Evolutionary conservation across 202 grass and related monocot species (phyloP).

Genomic region (Schoenoplectus tabernaemontani): DNA sequence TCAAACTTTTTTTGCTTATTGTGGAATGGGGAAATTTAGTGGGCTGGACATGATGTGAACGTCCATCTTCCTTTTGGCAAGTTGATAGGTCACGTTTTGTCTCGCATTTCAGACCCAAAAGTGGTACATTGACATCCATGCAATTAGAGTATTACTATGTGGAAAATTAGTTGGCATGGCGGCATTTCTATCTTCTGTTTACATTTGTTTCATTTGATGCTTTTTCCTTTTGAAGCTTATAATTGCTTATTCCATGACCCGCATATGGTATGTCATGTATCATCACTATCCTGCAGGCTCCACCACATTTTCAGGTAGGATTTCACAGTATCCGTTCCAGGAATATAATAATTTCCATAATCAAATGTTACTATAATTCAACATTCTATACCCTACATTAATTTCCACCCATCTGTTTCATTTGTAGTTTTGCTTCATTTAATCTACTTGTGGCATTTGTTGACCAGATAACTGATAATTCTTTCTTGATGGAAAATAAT

Average conservation of each 20-base stretch:
- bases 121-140: neutral
- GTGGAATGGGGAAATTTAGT: constrained; percentile 10
- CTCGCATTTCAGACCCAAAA: neutral
- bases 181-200: neutral
- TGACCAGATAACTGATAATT: neutral
- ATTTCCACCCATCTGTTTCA: neutral
- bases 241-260: constrained; percentile 14
- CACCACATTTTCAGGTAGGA: neutral
- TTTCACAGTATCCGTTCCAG: neutral
- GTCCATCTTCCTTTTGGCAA: constrained; percentile 4
- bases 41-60: constrained; percentile 13
- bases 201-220: constrained; percentile 10
- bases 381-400: constrained; percentile 1
- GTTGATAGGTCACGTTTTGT: constrained; percentile 6
- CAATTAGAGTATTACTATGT: constrained; percentile 1
- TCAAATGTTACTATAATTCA: neutral
- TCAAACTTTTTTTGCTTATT: neutral
- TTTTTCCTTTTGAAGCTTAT: constrained; percentile 11
- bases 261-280: constrained; percentile 18
- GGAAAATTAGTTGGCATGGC: constrained; percentile 18
- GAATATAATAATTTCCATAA: neutral
- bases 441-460: neutral
- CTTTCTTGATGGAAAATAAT: neutral
- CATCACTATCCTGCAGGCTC: neutral
- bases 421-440: neutral